Evolutionary conservation across 1,284 basidiomycete genomes (phyloP).

Genomic region (Ceratorhiza oryzae-sativae): DNA sequence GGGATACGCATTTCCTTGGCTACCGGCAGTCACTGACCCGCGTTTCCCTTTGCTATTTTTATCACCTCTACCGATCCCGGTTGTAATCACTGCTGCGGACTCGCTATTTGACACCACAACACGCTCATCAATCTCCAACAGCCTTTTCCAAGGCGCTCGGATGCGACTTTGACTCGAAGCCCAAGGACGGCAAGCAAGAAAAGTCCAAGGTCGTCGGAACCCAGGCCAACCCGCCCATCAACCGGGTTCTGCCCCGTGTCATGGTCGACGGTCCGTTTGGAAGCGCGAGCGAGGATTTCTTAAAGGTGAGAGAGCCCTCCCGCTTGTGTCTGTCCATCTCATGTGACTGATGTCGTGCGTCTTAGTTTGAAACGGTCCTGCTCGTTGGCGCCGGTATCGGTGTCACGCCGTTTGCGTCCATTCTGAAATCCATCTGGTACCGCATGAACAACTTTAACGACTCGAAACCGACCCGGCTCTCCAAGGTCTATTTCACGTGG

Average conservation of each 20-base stretch:
- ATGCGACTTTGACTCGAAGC: slow-evolving; percentile 75
- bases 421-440: slow-evolving; percentile 72
- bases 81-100: slow-evolving; percentile 5
- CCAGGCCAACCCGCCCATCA: slow-evolving; percentile 65
- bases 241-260: slow-evolving; percentile 78
- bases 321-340: background rate
- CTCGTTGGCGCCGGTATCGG: slow-evolving; percentile 91
- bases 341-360: slow-evolving; percentile 10
- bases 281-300: slow-evolving; percentile 82
- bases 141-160: slow-evolving; percentile 78
- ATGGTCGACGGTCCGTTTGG: slow-evolving; percentile 93
- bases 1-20: background rate
- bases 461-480: slow-evolving; percentile 71
- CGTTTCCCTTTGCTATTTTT: background rate
- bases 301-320: no score
- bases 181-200: slow-evolving; percentile 52
- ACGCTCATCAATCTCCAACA: slow-evolving; percentile 9
- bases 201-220: slow-evolving; percentile 63
- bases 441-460: slow-evolving; percentile 82
- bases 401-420: slow-evolving; percentile 89
- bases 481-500: slow-evolving; percentile 69
- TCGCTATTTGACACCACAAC: background rate
- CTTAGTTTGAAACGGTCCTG: slow-evolving; percentile 75
- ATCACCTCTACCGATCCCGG: background rate
- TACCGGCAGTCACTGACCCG: background rate